These are phyloP conservation scores for Pythium coloratum DNA, from an alignment of 352 stramenopile species.

Conservation along the genomic window DNA sequence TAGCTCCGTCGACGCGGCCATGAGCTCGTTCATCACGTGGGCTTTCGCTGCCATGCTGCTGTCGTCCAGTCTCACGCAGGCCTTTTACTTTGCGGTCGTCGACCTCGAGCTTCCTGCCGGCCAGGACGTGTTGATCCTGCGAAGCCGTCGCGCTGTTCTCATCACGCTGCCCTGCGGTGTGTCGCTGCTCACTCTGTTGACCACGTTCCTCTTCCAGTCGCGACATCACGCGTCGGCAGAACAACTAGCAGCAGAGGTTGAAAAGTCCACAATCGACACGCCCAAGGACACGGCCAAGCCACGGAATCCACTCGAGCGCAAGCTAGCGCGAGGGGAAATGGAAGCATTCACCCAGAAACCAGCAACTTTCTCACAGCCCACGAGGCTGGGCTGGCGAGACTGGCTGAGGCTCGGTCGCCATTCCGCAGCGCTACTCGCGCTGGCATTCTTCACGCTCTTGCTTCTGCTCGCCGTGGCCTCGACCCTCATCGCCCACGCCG, in stretches of 20 bases:
- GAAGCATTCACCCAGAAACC: not conserved
- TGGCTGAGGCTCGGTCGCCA: constrained; percentile 20
- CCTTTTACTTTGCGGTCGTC: constrained; percentile 57
- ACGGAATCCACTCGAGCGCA: constrained; percentile 33
- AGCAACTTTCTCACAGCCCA: not conserved
- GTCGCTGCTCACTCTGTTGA: constrained; percentile 40
- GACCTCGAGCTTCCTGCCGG: constrained; percentile 24
- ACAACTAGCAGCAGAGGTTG: not conserved
- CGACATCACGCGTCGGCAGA: constrained; percentile 27
- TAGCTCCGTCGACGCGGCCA: constrained; percentile 12
- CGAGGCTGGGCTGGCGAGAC: not conserved
- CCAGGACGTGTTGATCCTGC: constrained; percentile 14
- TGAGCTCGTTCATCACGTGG: constrained; percentile 32
- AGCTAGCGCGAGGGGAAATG: constrained; percentile 34
- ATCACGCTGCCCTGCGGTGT: constrained; percentile 32
- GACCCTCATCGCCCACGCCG: constrained; percentile 7
- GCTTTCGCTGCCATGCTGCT: constrained; percentile 47
- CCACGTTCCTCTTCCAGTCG: constrained; percentile 47
- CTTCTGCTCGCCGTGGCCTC: constrained; percentile 10
- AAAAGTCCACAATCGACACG: not conserved
- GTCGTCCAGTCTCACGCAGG: constrained; percentile 47
- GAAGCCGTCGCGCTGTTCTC: constrained; percentile 35
- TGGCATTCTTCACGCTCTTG: constrained; percentile 16
- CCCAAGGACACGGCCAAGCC: not conserved
- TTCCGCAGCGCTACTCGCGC: constrained; percentile 9